phyloP scores from a whole-genome alignment of 106 monocot species.

The Acorus calamus region DNA sequence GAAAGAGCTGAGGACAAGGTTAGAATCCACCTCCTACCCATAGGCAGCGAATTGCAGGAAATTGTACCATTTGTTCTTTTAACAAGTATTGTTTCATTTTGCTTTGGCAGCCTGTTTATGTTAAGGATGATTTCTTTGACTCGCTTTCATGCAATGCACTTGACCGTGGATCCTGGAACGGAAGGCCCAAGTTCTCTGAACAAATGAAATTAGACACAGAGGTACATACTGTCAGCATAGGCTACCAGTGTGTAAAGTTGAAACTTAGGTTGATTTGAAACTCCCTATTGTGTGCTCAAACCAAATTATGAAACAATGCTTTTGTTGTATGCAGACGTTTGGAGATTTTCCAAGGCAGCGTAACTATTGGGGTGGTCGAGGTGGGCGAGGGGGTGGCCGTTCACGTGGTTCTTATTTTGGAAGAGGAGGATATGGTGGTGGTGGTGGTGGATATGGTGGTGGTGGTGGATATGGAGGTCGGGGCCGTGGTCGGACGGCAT shows the following conservation, averaged over 20 bases:
- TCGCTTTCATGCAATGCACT: constrained; percentile 60
- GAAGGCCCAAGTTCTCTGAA: constrained; percentile 64
- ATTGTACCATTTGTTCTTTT: not conserved
- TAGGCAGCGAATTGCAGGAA: not conserved
- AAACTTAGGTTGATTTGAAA: not conserved
- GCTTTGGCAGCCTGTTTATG: constrained; percentile 48
- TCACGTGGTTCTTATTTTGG: constrained; percentile 9
- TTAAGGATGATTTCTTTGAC: constrained; percentile 90
- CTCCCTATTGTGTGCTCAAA: no score
- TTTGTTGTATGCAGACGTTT: constrained; percentile 30
- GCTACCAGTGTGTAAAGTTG: no score
- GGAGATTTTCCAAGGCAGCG: constrained; percentile 26
- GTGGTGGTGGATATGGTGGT: no score
- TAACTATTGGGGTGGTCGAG: constrained; percentile 3
- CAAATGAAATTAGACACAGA: constrained; percentile 74
- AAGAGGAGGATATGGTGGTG: constrained; percentile 4
- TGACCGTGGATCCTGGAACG: constrained; percentile 36
- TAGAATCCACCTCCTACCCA: not conserved
- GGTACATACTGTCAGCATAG: constrained; percentile 41
- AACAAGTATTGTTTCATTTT: constrained; percentile 1
- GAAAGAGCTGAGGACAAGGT: constrained; percentile 39
- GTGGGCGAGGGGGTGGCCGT: constrained; percentile 21
- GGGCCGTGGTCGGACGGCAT: no score
- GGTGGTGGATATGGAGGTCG: no score
- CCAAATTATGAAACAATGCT: no score